phyloP scores from a whole-genome alignment of 2,329 filamentous ascomycete genomes.

The Fusarium sp. region DNA sequence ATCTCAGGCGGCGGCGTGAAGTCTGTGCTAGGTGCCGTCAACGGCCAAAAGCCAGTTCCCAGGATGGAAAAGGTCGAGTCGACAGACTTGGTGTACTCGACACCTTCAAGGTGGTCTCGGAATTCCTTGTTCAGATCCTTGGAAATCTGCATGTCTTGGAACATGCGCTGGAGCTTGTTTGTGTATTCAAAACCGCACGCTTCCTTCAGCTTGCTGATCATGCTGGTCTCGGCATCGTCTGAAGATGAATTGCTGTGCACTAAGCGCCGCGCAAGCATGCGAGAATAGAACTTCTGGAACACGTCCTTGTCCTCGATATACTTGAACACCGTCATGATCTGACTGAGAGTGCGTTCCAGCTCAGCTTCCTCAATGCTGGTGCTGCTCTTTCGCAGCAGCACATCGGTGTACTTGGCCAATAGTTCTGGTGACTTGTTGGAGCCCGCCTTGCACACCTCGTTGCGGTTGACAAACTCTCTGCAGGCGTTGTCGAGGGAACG shows the following conservation, averaged over 20 bases:
- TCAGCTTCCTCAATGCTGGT: conserved; percentile 95
- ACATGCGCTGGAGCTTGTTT: conserved; percentile 99
- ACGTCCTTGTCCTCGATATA: conserved; percentile 99
- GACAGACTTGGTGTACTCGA: conserved; percentile 74
- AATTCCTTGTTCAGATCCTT: conserved; percentile 96
- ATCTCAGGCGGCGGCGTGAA: conserved; percentile 92
- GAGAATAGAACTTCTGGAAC: conserved; percentile 99
- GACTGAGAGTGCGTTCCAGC: conserved; percentile 87
- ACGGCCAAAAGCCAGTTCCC: conserved; percentile 97
- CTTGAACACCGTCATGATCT: conserved; percentile 99
- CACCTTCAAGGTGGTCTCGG: conserved; percentile 78
- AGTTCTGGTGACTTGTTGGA: conserved; percentile 96
- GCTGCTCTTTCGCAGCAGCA: conserved; percentile 91
- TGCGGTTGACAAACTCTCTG: conserved; percentile 97
- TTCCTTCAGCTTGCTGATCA: conserved; percentile 99
- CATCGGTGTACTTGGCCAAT: conserved; percentile 95
- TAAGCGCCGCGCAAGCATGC: conserved; percentile 93
- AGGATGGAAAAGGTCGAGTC: conserved; percentile 95
- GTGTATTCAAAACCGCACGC: conserved; percentile 99
- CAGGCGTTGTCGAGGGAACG: conserved; percentile 97
- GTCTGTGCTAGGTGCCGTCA: conserved; percentile 87
- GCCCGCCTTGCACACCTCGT: conserved; percentile 93
- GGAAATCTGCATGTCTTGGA: conserved; percentile 99
- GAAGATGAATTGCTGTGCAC: conserved; percentile 97
- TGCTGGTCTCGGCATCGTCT: conserved; percentile 97